Conservation (phyloP, 2,329 filamentous ascomycete species). For the Penicillium sp. region DNA sequence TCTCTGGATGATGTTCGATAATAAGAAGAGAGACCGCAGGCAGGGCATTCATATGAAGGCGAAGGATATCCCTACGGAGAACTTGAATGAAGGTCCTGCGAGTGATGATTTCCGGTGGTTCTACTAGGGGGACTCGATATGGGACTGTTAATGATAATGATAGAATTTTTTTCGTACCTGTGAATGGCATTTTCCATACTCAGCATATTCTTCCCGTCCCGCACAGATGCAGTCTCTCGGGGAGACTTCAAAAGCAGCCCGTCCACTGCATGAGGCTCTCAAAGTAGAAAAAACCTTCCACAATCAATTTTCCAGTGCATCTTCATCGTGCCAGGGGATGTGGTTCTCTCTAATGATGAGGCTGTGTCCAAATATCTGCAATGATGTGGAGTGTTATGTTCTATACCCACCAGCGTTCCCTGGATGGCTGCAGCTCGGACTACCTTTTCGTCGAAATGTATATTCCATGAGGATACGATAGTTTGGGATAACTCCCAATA, state of each 20-base stretch:
- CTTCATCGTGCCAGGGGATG: too few species aligned
- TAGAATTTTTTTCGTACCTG: neutral
- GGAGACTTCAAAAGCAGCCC: too few species aligned
- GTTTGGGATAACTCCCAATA: neutral
- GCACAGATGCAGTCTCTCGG: too few species aligned
- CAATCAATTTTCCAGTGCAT: too few species aligned
- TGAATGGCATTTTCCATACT: neutral
- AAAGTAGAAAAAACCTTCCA: too few species aligned
- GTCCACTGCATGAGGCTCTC: too few species aligned
- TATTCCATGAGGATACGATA: fast-evolving
- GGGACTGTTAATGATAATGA: neutral
- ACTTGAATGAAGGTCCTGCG: constrained; percentile 53
- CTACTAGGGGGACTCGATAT: constrained; percentile 20
- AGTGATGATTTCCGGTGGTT: constrained; percentile 58
- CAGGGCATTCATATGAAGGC: constrained; percentile 58
- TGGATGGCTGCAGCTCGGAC: neutral
- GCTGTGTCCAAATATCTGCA: too few species aligned
- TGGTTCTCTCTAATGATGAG: too few species aligned
- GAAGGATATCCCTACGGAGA: constrained; percentile 54
- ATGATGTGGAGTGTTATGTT: too few species aligned
- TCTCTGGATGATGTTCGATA: constrained; percentile 50
- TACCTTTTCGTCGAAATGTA: neutral
- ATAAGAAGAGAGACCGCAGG: constrained; percentile 55
- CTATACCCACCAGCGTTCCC: neutral
- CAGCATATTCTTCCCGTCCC: too few species aligned